These are phyloP conservation scores for Hypoxylon rubiginosum DNA, from an alignment of 2,329 filamentous ascomycete genomes.

Conservation along the genomic window DNA sequence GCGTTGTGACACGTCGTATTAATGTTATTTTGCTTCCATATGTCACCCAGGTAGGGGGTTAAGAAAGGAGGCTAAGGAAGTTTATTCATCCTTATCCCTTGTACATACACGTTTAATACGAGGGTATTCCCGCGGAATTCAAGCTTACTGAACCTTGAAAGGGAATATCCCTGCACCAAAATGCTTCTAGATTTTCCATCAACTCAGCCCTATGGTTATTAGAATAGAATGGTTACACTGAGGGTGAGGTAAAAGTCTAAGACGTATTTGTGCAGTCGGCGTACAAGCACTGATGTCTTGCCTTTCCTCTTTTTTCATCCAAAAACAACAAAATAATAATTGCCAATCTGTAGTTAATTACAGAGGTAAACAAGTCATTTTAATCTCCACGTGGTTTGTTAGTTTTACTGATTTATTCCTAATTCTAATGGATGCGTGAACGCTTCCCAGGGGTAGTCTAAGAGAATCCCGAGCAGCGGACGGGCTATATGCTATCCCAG, in stretches of 20 bases:
- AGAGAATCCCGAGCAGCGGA: background rate
- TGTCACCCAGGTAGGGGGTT: too few species aligned
- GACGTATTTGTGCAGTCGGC: too few species aligned
- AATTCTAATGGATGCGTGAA: conserved; percentile 18
- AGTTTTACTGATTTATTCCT: conserved; percentile 37
- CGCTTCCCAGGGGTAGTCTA: background rate
- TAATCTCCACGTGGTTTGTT: background rate
- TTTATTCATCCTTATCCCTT: too few species aligned
- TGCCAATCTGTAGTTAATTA: background rate
- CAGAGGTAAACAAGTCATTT: background rate
- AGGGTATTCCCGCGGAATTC: background rate
- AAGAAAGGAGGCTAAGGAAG: background rate
- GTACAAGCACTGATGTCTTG: background rate
- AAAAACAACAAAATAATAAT: background rate
- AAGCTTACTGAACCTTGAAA: background rate
- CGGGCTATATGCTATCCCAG: conserved; percentile 4
- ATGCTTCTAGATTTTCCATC: background rate
- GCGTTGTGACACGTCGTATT: too few species aligned
- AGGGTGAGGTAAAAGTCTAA: too few species aligned
- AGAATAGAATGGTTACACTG: background rate
- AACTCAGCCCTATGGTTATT: background rate
- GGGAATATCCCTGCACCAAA: background rate
- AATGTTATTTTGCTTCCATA: too few species aligned
- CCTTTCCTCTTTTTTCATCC: background rate
- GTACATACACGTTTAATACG: background rate